These are phyloP conservation scores for Curvularia hawaiiensis DNA, from an alignment of 2,329 filamentous ascomycete genomes.

Conservation along the genomic window DNA sequence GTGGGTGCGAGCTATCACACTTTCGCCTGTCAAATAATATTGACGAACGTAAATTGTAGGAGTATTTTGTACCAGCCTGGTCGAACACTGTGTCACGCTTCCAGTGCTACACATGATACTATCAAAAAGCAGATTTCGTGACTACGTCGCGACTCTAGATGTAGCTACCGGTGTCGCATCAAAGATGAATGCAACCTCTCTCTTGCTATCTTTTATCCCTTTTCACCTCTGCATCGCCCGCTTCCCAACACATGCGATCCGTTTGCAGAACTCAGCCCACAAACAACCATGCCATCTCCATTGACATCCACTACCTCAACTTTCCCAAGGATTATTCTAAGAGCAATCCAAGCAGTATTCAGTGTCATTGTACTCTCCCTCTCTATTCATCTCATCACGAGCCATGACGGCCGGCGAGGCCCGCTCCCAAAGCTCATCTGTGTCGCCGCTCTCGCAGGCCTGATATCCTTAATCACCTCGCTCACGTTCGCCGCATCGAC, in stretches of 20 bases:
- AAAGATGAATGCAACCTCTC: not conserved
- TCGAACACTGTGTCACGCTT: not conserved
- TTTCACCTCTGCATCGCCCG: not conserved
- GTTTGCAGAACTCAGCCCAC: not conserved
- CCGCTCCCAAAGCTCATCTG: conserved; percentile 10
- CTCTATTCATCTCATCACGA: conserved; percentile 22
- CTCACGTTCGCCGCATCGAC: conserved; percentile 15
- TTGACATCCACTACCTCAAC: not conserved
- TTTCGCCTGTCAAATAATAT: not conserved
- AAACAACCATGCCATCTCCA: not conserved
- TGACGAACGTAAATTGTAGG: not conserved
- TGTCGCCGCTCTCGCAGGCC: conserved; percentile 21
- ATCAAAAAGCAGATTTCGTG: not conserved
- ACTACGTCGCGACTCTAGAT: not conserved
- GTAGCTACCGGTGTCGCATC: not conserved
- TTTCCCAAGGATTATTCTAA: not conserved
- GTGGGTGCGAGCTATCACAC: not conserved
- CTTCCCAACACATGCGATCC: not conserved
- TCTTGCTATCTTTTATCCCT: not conserved
- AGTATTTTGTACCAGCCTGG: not conserved
- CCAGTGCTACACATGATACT: not conserved
- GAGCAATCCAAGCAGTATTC: conserved; percentile 26
- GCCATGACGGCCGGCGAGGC: conserved; percentile 4
- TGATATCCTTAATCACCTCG: conserved; percentile 18
- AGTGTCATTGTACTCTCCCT: conserved; percentile 22